Conservation (phyloP, 2,329 filamentous ascomycete species). For the Venturia nashicola region DNA sequence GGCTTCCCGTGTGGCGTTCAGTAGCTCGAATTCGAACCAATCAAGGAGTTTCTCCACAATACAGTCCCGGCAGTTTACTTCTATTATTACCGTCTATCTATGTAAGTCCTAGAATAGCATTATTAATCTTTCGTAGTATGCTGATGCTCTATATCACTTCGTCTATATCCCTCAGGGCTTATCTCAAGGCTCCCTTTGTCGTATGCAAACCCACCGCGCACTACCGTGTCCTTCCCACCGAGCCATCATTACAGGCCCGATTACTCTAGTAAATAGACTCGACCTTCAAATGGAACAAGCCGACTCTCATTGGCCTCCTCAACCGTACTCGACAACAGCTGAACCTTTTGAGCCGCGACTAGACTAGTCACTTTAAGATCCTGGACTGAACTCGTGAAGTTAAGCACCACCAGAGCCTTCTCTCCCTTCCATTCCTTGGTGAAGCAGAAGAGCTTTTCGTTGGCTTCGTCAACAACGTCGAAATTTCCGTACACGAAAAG, state of each 20-base stretch:
- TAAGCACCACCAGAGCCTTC: slow-evolving; percentile 19
- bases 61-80: too few species aligned
- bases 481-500: slow-evolving; percentile 9
- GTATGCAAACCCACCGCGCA: too few species aligned
- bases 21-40: too few species aligned
- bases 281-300: slow-evolving; percentile 2
- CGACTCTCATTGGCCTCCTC: not conserved
- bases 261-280: not conserved
- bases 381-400: slow-evolving; percentile 17
- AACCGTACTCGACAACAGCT: not conserved
- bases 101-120: too few species aligned
- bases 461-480: slow-evolving; percentile 1
- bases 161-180: too few species aligned
- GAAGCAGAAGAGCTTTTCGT: slow-evolving; percentile 9
- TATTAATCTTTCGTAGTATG: too few species aligned
- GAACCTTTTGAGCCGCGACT: not conserved
- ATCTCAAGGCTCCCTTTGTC: too few species aligned
- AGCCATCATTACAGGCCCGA: not conserved
- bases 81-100: too few species aligned
- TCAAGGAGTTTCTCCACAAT: too few species aligned
- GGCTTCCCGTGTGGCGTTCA: too few species aligned
- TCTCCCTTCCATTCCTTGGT: slow-evolving; percentile 8
- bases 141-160: too few species aligned
- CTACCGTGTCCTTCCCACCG: not conserved
- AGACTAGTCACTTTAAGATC: not conserved